Conservation (phyloP, 1,139 yeast species). For the Suhomyces taliae region DNA sequence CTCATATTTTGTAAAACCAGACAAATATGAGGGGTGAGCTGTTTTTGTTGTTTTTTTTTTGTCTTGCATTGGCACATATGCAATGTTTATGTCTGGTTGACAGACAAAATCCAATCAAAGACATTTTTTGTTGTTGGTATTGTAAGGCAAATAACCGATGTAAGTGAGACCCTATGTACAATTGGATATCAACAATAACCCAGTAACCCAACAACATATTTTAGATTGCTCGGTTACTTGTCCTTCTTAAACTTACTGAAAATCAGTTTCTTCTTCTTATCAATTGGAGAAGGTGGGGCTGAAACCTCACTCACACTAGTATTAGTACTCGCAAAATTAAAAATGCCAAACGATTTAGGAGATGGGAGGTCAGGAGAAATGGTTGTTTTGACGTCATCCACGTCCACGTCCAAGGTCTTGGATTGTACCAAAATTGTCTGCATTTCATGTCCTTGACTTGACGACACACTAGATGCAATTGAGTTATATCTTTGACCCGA, state of each 20-base stretch:
- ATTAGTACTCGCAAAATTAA: neutral
- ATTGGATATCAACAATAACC: too few relatives aligned
- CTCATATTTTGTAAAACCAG: too few relatives aligned
- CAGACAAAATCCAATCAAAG: too few relatives aligned
- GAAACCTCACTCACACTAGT: conserved; percentile 1
- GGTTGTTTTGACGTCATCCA: conserved; percentile 1
- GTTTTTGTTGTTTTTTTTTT: too few relatives aligned
- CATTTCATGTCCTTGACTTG: neutral
- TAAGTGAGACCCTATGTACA: too few relatives aligned
- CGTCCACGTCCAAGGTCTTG: conserved; percentile 1
- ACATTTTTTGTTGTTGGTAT: too few relatives aligned
- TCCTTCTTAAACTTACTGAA: conserved; percentile 14
- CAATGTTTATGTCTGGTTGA: too few relatives aligned
- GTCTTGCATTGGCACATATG: too few relatives aligned
- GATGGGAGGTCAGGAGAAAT: neutral
- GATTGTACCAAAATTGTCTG: conserved; percentile 1
- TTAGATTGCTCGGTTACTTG: neutral
- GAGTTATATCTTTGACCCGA: conserved; percentile 13
- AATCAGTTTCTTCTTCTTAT: conserved; percentile 14
- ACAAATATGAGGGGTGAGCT: too few relatives aligned
- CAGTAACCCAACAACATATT: too few relatives aligned
- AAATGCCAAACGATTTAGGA: neutral
- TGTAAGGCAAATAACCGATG: too few relatives aligned
- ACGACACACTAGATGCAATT: conserved; percentile 10
- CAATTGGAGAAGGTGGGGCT: neutral